Conservation (phyloP, 2,329 filamentous ascomycete genomes). For the Whalleya microplaca region DNA sequence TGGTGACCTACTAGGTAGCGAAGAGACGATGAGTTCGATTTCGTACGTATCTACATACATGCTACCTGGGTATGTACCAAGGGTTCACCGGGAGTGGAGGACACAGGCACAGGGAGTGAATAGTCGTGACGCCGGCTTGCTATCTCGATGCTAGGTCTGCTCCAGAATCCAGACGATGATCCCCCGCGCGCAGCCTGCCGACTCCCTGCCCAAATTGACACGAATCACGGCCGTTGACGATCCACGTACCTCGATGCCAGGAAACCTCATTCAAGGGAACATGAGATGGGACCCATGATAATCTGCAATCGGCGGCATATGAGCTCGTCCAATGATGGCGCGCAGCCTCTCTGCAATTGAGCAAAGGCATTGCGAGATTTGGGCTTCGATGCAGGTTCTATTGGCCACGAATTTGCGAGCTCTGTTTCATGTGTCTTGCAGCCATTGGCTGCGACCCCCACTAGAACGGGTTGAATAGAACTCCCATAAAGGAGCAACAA, state of each 20-base stretch:
- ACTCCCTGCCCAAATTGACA: conserved; percentile 14
- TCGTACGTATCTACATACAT: not conserved
- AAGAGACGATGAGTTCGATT: conserved; percentile 9
- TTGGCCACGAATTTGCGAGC: conserved; percentile 33
- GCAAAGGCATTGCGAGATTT: conserved; percentile 30
- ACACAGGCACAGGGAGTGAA: conserved; percentile 11
- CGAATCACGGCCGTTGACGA: conserved; percentile 31
- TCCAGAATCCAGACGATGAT: not conserved
- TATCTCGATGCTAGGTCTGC: not conserved
- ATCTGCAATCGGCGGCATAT: conserved; percentile 5
- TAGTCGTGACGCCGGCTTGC: not conserved
- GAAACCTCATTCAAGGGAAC: conserved; percentile 21
- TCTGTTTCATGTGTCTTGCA: conserved; percentile 34
- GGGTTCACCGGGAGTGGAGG: conserved; percentile 6
- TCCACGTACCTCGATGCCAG: conserved; percentile 28
- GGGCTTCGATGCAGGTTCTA: conserved; percentile 22
- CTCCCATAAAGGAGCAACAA: not conserved
- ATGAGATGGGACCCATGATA: conserved; percentile 6
- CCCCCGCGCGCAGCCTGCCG: not conserved
- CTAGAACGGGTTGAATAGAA: not conserved
- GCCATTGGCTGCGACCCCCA: conserved; percentile 18
- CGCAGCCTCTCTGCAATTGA: conserved; percentile 5
- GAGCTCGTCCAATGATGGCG: conserved; percentile 20
- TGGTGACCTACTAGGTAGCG: conserved; percentile 19
- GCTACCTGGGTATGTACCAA: no score